A percentile compares a stretch with the other conserved stretches of the same genome.
phyloP scores from a whole-genome alignment of 257 asterid genomes.

The Catharanthus roseus region DNA sequence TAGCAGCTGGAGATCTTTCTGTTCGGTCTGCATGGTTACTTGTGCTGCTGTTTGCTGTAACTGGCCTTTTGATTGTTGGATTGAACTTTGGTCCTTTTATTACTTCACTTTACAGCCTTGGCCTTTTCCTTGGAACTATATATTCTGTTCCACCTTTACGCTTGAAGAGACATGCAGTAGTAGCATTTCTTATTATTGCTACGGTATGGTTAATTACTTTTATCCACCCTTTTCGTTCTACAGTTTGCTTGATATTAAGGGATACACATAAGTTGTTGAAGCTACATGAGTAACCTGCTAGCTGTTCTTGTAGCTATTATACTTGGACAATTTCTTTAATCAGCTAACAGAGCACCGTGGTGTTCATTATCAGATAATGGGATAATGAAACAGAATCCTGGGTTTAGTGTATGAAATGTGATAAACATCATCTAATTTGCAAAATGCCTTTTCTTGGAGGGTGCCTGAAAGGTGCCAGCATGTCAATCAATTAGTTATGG shows the following conservation, averaged over 20 bases:
- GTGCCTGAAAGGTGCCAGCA: neutral
- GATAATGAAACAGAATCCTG: neutral
- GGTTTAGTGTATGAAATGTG: neutral
- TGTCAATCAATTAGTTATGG: neutral
- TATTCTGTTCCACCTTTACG: constrained; percentile 98
- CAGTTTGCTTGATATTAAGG: neutral
- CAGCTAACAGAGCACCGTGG: neutral
- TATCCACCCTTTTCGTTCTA: neutral
- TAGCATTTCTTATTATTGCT: constrained; percentile 91
- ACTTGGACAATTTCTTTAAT: neutral
- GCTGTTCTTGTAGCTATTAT: neutral
- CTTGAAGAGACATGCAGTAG: constrained; percentile 74
- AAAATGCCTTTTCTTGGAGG: neutral
- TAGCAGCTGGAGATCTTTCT: constrained; percentile 98
- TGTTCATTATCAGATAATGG: neutral
- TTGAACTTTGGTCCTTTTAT: constrained; percentile 87
- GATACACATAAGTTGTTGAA: neutral
- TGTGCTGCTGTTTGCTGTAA: constrained; percentile 64
- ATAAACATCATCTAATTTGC: neutral
- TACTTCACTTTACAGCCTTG: constrained; percentile 76
- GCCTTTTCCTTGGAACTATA: constrained; percentile 90
- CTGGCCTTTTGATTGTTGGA: constrained; percentile 75
- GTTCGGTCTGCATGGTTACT: constrained; percentile 83
- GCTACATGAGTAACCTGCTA: neutral
- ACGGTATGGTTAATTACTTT: constrained; percentile 49